Base-by-base conservation (phyloP, 2,329 filamentous ascomycete species). In the Chaetomiaceae sp. region DNA sequence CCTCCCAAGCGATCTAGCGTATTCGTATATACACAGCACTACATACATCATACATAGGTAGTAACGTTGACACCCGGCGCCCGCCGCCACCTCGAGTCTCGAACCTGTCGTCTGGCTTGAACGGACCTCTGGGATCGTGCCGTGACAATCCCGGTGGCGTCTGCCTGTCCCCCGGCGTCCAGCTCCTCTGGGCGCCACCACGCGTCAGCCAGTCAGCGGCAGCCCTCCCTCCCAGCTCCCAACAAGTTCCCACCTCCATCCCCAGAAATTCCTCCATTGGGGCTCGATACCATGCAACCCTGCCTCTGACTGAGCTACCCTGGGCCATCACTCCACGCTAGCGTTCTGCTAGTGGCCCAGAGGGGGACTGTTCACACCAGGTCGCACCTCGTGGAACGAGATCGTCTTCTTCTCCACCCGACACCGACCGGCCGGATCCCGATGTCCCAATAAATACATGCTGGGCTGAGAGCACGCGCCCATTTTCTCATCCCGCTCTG, bases 381-480 rank as follows among this genome's bases (percentile, higher is more conserved):
- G 32, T 42, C 32, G 23, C 42, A 47, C 52, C 18, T 42, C 44
- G 38, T 57, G 43, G 53, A 53, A 55, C 58, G 30, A 61, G 57
- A 60, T 61, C 60, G 52, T 52, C 56, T 41, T 54, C 49, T 58
- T 58, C 61, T 56, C 59, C 59, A 58, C 61, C 27, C 38, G 55
- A 55, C 59, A 61, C 61, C 61, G 59, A 51, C 61, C 49, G 58
- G 55, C 58, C 59, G 61, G 61, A 46, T 56, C 38, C 46, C 41
- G 10, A 42, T 36, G 36, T 41, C 46, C 55, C 49, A 54, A 60
- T 60, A 61, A 58, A 61, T 58, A 61, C 46, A 34, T 16, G 23
- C 9, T 43, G 52, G 34, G 42, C 52, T 50, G 42, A 32, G 25
- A 50, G n/a, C 50, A 48, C 46, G 41, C 52, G 36, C 52, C 37